Evolutionary conservation across 192 early-diverging fungal species (phyloP).

Genomic region (Podila epicladia): DNA sequence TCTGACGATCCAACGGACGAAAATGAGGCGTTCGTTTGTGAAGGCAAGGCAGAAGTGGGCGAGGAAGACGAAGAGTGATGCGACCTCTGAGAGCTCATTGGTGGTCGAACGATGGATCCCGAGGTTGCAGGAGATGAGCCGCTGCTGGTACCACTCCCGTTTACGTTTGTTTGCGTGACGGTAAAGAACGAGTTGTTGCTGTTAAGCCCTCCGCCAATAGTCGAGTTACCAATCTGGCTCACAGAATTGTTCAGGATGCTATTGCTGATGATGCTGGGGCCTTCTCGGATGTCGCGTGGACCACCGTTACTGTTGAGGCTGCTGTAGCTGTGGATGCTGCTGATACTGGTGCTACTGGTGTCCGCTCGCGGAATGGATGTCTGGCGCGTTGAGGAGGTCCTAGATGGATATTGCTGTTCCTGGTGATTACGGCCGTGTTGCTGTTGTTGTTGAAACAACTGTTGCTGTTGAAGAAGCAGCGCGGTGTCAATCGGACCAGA

Average conservation of each 20-base stretch:
- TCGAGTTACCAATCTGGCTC: conserved; percentile 11
- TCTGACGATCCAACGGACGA: conserved; percentile 22
- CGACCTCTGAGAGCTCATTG: conserved; percentile 32
- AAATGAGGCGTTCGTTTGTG: conserved; percentile 26
- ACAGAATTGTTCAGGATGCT: conserved; percentile 40
- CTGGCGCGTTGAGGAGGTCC: not conserved
- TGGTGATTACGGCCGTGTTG: not conserved
- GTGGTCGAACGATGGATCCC: conserved; percentile 29
- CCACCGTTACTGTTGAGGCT: conserved; percentile 4
- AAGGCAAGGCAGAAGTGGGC: conserved; percentile 5
- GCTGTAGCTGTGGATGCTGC: conserved; percentile 10
- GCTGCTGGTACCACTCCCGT: not conserved
- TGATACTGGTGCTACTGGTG: conserved; percentile 1
- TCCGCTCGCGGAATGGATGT: not conserved
- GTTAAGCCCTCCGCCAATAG: conserved; percentile 18
- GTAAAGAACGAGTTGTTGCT: conserved; percentile 45
- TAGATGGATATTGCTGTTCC: not conserved
- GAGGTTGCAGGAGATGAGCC: conserved; percentile 15
- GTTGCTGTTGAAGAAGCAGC: conserved; percentile 16
- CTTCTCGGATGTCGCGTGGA: conserved; percentile 16
- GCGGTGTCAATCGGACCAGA: not conserved
- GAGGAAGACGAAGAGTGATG: not conserved
- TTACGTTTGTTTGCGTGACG: conserved; percentile 19
- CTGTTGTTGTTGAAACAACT: conserved; percentile 8
- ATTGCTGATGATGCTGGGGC: conserved; percentile 37